Base-by-base conservation (phyloP, 768 basidiomycete genomes). In the Boletus edulis region DNA sequence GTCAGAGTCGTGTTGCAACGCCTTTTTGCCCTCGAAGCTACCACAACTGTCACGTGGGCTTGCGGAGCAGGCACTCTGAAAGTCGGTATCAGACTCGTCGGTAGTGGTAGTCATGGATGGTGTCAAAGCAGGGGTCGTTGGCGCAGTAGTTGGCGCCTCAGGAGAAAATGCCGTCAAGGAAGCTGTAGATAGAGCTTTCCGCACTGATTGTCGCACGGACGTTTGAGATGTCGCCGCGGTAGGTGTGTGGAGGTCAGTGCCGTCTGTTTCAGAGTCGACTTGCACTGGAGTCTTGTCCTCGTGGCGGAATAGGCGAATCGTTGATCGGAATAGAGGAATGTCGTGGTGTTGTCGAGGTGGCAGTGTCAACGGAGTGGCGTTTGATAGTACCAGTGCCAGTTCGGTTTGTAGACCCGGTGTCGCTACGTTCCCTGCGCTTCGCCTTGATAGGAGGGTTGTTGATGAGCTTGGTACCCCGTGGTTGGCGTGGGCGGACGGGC, bases 31-130 rank as follows among this genome's bases (percentile, higher is more conserved):
- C 32, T 72, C 70, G 49, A 70, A 76, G 63, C 80, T 81, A 40
- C 77, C 80, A 59, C 82, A 84, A 65, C 86, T 89, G 43, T 74
- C 81, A 2, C 87, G 81, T 13, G 89, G 87, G 63, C 87, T 89
- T 4, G 81, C 73, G 5, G 89, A 91, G 69, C 88, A 91, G 34
- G 91, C 91, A 59, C 90, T 92, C 72, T 91, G 89, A 69, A 92
- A 93, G 63, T 93, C 91, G 27, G 86, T 87, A 62, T 91, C 89
- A 20, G 88, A 89, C 61, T 89, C 89, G 55, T 90, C 88, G 9
- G 86, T 82, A 32, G 79, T 72, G 27, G 71, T 73, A 27, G 70
- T 67, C 37, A 72, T 64, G 22, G 67, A 59, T 3, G 68, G 64
- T 0, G 74, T 68, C 55, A 74, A 60, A 27, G 71, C 67, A 39